Evolutionary conservation across 2,329 filamentous ascomycete genomes (phyloP), one percentile per base, ranked within the genome.

Genomic region (Apiospora kogelbergensis): DNA sequence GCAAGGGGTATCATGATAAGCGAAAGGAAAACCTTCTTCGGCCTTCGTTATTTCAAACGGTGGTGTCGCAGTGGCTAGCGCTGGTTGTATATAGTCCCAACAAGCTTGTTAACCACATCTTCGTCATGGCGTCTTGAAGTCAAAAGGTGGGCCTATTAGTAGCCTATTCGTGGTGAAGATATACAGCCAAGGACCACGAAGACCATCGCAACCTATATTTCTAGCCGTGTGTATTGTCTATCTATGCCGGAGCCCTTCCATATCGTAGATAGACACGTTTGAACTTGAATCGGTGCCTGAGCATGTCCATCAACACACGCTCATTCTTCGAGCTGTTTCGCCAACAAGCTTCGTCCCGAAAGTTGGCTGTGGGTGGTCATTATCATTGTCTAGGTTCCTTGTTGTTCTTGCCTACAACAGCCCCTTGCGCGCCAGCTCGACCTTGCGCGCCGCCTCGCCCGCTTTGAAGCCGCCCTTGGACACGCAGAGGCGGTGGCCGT

Each of bases 371-470:
- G 26, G 17, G 7, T 60, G 53, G 53, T 60, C 53, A 22, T 60
- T 37, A 60, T 60, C 30, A 60, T 60, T 3, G 40, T 15, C 40
- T 42, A 15, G 24, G 44, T 22, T 30, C 48, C 17, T 57, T 20
- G 24, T 57, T 26, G 17, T 24, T 30, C 13, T 37, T 22, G 30
- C 53, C 82, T 75, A 95, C 67, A 96, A 79, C 79, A 95, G 74
- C 1, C 93, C 93, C 82, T 95, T 95, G 76, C 93, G 85, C 3
- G 93, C 93, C 75, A 95, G 80, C 79, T 95, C 92, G 66, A 96
- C 85, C 83, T 95, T 95, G 77, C 91, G 86, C 70, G 86, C 85
- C 20, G 92, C 88, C 80, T 94, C 92, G 13, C 90, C 91, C 1
- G 84, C 84, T 76, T 89, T 90, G 81, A 90, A 94, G 0, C 93